Base-by-base conservation (phyloP, 192 early-diverging fungal genomes). In the Linnemannia schmuckeri region DNA sequence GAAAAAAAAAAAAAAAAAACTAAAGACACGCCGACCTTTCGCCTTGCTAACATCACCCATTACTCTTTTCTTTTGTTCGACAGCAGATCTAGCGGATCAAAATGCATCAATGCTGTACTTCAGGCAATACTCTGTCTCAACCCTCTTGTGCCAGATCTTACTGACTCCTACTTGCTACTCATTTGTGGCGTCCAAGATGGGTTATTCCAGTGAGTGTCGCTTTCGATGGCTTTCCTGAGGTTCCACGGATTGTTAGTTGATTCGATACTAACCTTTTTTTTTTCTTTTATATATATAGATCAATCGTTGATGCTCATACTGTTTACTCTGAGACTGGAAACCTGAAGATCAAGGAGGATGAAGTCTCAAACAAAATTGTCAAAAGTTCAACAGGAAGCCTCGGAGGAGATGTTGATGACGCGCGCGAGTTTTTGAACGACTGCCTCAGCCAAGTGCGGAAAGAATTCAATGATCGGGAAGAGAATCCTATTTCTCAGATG, bases 381-480 rank as follows among this genome's bases (percentile, higher is more conserved):
- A 83, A 83, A 63, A 78, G 20, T 22, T 52, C 46, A 42, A 66
- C 57, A n/a, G 81, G 81, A 7, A 63, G 55, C 15, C 55, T 83
- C 10, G 82, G 82, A 13, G 76, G 78, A 12, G 82, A 76, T 5
- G 8, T 78, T 15, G 82, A 83, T 40, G 76, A 78, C 74, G 82
- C 82, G 18, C 82, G 82, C 35, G 82, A 75, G 47, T 83, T 77
- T 40, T 37, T 83, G 30, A 74, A 70, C 24, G 82, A 83, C 33
- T 54, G 57, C 54, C 70, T 83, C 15, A 74, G 70, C n/a, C 82
- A 78, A 42, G 35, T 83, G 22, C 71, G 72, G 10, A 70, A 72
- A 9, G 82, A 83, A 70, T 74, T 76, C 40, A 49, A 54, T 5
- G 82, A 75, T 13, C 49, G 68, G 6, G 66, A 54, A 30, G 70